Evolutionary conservation across 257 asterid genomes (phyloP), one percentile per base, ranked within the genome.

Genomic region (Nemophila menziesii): DNA sequence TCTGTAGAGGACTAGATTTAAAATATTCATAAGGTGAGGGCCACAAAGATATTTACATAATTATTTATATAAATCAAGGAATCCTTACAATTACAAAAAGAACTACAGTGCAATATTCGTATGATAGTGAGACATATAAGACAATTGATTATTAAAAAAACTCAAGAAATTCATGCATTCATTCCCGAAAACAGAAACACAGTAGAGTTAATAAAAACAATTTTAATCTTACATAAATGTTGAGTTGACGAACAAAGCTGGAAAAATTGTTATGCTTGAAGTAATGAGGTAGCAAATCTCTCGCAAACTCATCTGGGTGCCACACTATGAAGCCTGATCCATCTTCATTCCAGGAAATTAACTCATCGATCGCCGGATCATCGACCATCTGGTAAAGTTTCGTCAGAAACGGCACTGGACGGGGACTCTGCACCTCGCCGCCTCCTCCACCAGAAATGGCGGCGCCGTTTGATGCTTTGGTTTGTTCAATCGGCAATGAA

Each of bases 261-360:
- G 94, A 86, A 65, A 86, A 82, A 70, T 86, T 86, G 55, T 86
- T 86, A 77, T 86, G 96, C 24, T 86, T 82, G 60, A 86, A 86
- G 50, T 74, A 86, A 52, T 74, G 74, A 0, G 96, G 96, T 24
- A 86, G 68, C 52, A 86, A 72, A 74, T 86, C 94, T 22, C 84
- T 51, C 9, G 94, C 90, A 19, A 82, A 86, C 52, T 86, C 96
- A 13, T 90, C 92, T 0, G 94, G 78, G 15, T 78, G 76, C 94
- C 94, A 86, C n/a, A 82, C 92, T 16, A 86, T 69, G 69, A 86
- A 86, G 2, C 82, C 53, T 0, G 93, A 69, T 26, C 96, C 94
- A 15, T 82, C 89, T 29, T 74, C 93, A 38, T 79, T 86, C 96
- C 96, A 86, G 11, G 96, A 86, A 49, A 86, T 72, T 70, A 86